Evolutionary conservation across 306 rosid species (phyloP), one percentile per base, ranked within the genome.

Genomic region (Prunus mume): DNA sequence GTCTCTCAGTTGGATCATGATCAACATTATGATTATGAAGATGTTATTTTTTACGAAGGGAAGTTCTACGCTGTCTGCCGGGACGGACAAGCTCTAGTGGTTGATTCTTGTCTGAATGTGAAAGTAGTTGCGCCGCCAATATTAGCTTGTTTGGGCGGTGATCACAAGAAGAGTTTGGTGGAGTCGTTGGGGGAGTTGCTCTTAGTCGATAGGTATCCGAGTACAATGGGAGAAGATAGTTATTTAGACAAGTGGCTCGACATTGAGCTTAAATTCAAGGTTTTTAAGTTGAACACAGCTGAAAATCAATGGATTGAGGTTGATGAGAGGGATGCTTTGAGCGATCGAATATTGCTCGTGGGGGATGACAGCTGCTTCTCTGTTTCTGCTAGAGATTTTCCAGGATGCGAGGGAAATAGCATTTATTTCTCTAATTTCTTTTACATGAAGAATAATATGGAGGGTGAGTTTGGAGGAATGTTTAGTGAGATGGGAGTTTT

Each of bases 261-360:
- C 13, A 18, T 3, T 43, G 71, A 43, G 6, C 54, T 20, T 10
- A 45, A 7, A 22, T 67, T 67, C 28, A 49, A 67, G 71, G 47
- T 67, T n/a, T 67, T n/a, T 12, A 67, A 20, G 71, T 67, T 67
- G 54, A 43, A 67, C 12, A 52, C 19, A 67, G 32, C 2, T 43
- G 71, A 66, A 30, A 66, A 66, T 7, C 28, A 66, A 66, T 66
- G 54, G 71, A 30, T 66, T 2, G 71, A 66, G 54, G 4, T 66
- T 18, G 3, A 54, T 18, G 24, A 54, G 60, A 54, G 11, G 52
- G 9, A 8, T 3, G 47, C 71, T 19, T 20, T 66, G 54, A 25
- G 20, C n/a, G 54, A 66, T 43, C 54, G 19, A 19, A 6, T 54
- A 19, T 54, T 54, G 60, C 9, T 54, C 24, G 24, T 19, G 60